phyloP scores from a whole-genome alignment of 352 stramenopile genomes.

The Globisporangium splendens region DNA sequence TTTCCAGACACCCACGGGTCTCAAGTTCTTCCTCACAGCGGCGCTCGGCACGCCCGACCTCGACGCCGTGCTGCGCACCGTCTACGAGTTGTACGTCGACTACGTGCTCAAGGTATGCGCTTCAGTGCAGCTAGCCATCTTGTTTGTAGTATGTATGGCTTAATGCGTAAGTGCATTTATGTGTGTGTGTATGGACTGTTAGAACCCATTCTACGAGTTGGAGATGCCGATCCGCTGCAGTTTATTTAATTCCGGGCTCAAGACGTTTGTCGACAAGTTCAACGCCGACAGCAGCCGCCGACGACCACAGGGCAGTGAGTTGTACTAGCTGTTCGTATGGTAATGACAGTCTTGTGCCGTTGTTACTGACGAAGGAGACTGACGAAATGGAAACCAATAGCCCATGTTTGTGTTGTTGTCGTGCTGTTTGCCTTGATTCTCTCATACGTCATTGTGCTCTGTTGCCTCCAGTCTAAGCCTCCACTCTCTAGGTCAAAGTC shows the following conservation, averaged over 20 bases:
- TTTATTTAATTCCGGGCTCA: constrained; percentile 88
- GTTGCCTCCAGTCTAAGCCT: background rate
- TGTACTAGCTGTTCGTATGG: constrained; percentile 20
- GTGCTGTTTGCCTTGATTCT: too few species aligned
- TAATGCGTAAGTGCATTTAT: background rate
- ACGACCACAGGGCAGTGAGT: constrained; percentile 40
- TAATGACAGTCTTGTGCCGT: too few species aligned
- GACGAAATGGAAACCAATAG: too few species aligned
- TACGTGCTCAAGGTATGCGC: constrained; percentile 90
- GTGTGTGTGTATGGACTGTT: background rate
- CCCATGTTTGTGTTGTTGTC: too few species aligned
- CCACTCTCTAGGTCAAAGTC: too few species aligned
- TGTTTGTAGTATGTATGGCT: background rate
- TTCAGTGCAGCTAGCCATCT: background rate
- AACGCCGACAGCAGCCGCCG: constrained; percentile 62
- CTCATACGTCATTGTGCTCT: background rate
- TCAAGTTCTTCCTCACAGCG: constrained; percentile 94
- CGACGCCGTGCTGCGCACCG: constrained; percentile 76
- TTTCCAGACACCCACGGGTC: constrained; percentile 90
- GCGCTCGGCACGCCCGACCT: constrained; percentile 80
- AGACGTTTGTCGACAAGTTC: constrained; percentile 86
- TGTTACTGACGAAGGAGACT: too few species aligned
- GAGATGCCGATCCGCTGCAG: constrained; percentile 95
- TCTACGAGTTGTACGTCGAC: constrained; percentile 95
- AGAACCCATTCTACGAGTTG: constrained; percentile 95